Percentiles rank a stretch among this genome's conserved stretches.
Conservation (phyloP, 225 moss, liverwort and hornwort genomes). For the Marchantia polymorpha region DNA sequence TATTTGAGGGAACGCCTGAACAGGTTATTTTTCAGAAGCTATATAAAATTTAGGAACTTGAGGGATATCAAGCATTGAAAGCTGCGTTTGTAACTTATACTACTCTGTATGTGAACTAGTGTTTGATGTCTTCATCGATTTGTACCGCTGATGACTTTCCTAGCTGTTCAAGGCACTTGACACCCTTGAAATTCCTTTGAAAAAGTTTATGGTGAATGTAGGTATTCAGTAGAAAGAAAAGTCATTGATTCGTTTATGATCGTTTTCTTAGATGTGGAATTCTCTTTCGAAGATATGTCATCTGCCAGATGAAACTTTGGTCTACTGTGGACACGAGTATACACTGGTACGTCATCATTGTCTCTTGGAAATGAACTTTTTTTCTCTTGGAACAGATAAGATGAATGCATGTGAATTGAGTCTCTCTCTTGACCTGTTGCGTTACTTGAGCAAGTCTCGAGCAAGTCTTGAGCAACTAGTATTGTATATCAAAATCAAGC, state of each 20-base stretch:
- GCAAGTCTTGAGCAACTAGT: no score
- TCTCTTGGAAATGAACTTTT: no score
- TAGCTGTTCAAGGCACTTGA: background rate
- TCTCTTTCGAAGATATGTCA: slow-evolving; percentile 42
- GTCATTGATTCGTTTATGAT: background rate
- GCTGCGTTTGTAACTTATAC: background rate
- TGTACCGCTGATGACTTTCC: no score
- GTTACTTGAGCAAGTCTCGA: no score
- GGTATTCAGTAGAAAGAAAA: background rate
- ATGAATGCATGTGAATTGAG: no score
- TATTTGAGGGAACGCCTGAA: slow-evolving; percentile 51
- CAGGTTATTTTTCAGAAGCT: slow-evolving; percentile 33
- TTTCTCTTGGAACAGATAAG: no score
- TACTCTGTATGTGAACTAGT: no score
- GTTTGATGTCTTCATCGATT: no score
- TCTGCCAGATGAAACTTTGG: slow-evolving; percentile 47
- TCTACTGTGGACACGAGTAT: slow-evolving; percentile 59
- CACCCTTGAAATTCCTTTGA: background rate
- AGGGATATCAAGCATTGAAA: no score
- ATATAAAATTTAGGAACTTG: background rate
- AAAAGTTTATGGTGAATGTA: background rate
- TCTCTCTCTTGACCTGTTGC: no score
- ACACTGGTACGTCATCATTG: slow-evolving; percentile 35
- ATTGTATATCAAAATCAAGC: no score
- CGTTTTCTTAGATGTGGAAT: slow-evolving; percentile 40